phyloP scores from a whole-genome alignment of 2,329 filamentous ascomycete species.

The Colletotrichum filicis region DNA sequence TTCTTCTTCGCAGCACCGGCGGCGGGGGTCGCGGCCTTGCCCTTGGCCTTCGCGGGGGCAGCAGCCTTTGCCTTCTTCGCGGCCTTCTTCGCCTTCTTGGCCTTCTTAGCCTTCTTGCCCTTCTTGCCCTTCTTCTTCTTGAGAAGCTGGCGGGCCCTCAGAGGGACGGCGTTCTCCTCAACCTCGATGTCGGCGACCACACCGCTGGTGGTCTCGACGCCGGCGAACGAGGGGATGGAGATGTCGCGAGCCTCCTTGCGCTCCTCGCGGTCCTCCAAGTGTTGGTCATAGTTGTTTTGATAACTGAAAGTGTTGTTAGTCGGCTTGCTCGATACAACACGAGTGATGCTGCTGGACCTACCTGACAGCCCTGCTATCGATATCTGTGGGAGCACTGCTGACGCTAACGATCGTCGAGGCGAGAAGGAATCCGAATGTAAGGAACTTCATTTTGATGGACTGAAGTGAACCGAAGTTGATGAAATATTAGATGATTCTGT shows the following conservation, averaged over 20 bases:
- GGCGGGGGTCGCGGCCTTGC: constrained; percentile 6
- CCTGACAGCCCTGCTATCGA: constrained; percentile 31
- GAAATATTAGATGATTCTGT: neutral
- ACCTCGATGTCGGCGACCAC: constrained; percentile 22
- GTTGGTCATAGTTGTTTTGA: constrained; percentile 22
- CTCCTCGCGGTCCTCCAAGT: constrained; percentile 25
- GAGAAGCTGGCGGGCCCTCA: constrained; percentile 22
- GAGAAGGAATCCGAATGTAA: constrained; percentile 25
- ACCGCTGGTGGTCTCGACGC: constrained; percentile 27
- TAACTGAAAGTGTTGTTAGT: neutral
- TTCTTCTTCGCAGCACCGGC: neutral
- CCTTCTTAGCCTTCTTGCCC: constrained; percentile 23
- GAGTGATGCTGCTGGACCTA: neutral
- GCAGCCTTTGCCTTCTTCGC: constrained; percentile 25
- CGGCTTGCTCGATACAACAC: too few relatives aligned
- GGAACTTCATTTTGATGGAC: constrained; percentile 33
- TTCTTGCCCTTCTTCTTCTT: constrained; percentile 33
- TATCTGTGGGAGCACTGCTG: constrained; percentile 32
- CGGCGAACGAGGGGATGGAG: constrained; percentile 25
- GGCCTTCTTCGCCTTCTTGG: constrained; percentile 17
- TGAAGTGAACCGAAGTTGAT: constrained; percentile 25
- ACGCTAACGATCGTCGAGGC: constrained; percentile 34
- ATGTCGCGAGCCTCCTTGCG: constrained; percentile 23
- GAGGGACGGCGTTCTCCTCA: constrained; percentile 15
- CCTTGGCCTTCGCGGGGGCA: constrained; percentile 9